Conservation (phyloP, 73 alveolate genomes). For the Blepharisma japonicum region DNA sequence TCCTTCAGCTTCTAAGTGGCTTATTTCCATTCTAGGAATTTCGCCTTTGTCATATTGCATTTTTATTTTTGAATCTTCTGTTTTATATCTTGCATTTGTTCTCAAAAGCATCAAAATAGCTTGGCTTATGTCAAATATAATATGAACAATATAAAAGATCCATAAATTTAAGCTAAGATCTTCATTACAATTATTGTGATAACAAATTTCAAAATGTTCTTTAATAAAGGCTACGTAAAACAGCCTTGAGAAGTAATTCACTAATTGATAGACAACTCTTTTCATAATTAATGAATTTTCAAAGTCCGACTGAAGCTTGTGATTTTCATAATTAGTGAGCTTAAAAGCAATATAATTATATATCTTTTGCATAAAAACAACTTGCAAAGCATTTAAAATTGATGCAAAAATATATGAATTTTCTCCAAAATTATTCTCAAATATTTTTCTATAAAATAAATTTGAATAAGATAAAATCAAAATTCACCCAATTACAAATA, state of each 20-base stretch:
- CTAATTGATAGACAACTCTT: constrained; percentile 39
- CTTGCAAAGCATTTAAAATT: constrained; percentile 37
- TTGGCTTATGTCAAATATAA: no score
- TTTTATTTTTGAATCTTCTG: no score
- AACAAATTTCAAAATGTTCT: background rate
- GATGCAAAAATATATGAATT: background rate
- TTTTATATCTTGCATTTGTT: no score
- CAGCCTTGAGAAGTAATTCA: constrained; percentile 37
- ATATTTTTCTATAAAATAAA: constrained; percentile 18
- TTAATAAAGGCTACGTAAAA: constrained; percentile 43
- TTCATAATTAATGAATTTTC: constrained; percentile 36
- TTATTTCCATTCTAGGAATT: no score
- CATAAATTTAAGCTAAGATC: no score
- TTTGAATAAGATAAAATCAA: constrained; percentile 4
- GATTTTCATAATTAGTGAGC: constrained; percentile 40
- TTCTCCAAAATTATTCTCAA: no score
- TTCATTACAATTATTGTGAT: no score
- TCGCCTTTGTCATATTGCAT: no score
- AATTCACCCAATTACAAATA: constrained; percentile 30
- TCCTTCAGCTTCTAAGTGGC: no score
- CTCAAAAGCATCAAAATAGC: no score
- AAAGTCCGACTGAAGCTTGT: constrained; percentile 36
- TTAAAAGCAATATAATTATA: background rate
- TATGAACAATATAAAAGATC: no score
- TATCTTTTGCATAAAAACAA: constrained; percentile 28